phyloP scores from a whole-genome alignment of 2,329 filamentous ascomycete species.

The Phoma sp. region DNA sequence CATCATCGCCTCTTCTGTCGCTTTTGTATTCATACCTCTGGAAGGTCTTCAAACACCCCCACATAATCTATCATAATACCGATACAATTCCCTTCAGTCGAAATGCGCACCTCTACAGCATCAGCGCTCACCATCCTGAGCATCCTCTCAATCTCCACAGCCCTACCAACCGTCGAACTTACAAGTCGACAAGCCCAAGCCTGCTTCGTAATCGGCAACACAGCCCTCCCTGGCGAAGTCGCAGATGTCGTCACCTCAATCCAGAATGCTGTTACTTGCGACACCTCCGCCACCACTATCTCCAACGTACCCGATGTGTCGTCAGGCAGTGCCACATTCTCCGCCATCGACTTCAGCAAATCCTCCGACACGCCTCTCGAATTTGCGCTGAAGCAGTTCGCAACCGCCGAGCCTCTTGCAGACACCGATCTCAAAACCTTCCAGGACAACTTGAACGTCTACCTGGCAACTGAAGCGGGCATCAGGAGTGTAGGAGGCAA shows the following conservation, averaged over 20 bases:
- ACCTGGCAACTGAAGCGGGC: conserved; percentile 67
- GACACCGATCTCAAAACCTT: conserved; percentile 60
- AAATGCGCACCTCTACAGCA: conserved; percentile 29
- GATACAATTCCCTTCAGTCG: not conserved
- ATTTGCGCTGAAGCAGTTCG: conserved; percentile 64
- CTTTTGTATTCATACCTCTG: conserved; percentile 2
- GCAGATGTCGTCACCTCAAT: conserved; percentile 54
- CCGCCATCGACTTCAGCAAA: conserved; percentile 63
- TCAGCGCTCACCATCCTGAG: conserved; percentile 22
- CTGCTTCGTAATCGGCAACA: conserved; percentile 64
- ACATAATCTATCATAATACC: conserved; percentile 4
- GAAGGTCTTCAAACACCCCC: conserved; percentile 8
- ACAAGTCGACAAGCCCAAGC: conserved; percentile 38
- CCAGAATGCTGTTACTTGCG: conserved; percentile 59
- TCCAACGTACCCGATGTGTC: conserved; percentile 64
- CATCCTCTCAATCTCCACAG: conserved; percentile 18
- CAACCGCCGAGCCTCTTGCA: conserved; percentile 60
- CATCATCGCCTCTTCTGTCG: not conserved
- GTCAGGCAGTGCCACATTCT: conserved; percentile 60
- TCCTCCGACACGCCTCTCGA: conserved; percentile 58
- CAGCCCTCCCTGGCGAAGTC: conserved; percentile 60
- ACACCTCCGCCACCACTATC: conserved; percentile 57
- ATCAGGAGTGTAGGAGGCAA: conserved; percentile 62
- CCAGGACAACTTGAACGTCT: conserved; percentile 63
- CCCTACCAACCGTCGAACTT: conserved; percentile 21